Base-by-base conservation (phyloP, 495 filamentous ascomycete genomes). In the Usnea hakonensis region DNA sequence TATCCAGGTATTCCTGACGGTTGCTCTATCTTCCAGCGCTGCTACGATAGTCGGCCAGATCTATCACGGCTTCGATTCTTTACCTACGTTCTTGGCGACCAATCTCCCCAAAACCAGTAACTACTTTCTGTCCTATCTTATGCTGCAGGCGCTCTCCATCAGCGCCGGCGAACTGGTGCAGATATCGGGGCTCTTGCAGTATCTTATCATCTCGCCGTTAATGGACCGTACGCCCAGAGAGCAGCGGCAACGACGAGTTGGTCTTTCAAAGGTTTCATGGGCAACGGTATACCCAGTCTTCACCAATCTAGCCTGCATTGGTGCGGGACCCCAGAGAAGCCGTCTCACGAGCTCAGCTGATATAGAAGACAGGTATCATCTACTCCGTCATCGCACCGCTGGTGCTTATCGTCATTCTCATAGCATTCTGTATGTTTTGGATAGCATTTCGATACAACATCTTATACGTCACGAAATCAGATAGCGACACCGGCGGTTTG, bases 381-480 rank as follows among this genome's bases (percentile, higher is more conserved):
- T 93, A 91, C 76, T 87, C 81, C 19, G 76, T 90, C 59, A 84
- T 91, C 32, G 80, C 87, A 2, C 89, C 89, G 1, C 77, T 91
- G 57, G 90, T 93, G 64, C 79, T 89, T 28, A 66, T 89, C 40
- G 89, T 91, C 72, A 87, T 87, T 59, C 83, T 89, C 69, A 81
- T 89, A 70, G 90, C 86, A 4, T 91, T 91, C 71, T 79, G 78
- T 55, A 75, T 91, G 5, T 84, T 93, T 65, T 91, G 85, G 85
- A 77, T 90, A 56, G 87, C 85, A 0, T 84, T 91, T 71, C 83
- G 87, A 54, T 91, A 93, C 74, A 87, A 86, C 67, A 86, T 88
- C 75, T 78, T 93, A 53, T 91, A 90, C 68, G 86, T 91, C 50
- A 84, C 81, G 44, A 83, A 85, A 48, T 88, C 86, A 69, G 75